Evolutionary conservation across 2,329 filamentous ascomycete species (phyloP), one percentile per base, ranked within the genome.

Genomic region (Pyrenophora graminea): DNA sequence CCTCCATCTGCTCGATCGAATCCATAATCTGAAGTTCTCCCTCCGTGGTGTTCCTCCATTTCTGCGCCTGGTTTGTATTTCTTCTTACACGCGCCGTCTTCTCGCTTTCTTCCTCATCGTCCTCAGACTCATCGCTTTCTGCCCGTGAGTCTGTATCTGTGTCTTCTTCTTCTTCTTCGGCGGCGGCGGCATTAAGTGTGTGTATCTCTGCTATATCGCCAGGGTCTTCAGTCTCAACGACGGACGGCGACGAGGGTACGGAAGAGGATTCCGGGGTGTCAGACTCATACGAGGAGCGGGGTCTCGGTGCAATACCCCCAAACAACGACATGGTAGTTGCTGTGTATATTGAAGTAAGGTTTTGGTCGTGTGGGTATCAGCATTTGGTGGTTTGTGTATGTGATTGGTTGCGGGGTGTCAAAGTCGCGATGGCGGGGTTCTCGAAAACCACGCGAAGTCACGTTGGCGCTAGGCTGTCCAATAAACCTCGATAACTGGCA

Each of bases 61-160:
- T 87, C 30, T 81, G 82, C 13, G 81, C 73, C 1, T 81, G 74
- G 1, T 91, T 90, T n/a, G 71, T 77, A 80, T 88, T 95, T 53
- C 85, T 85, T 67, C 94, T 94, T 8, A 86, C 86, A 31, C 72
- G 67, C 34, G 51, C 45, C 6, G 40, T 53, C 34, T 40, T 25
- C 3, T 59, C 50, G 3, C 56, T 40, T 3, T 55, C 52, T 3
- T 57, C 50, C 3, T 55, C 52, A 0, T 39, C 43, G 2, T 59
- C 55, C 0, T 32, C 42, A 19, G 31, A 48, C 46, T 39, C 34
- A 13, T 39, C 49, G 3, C 25, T 21, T n/a, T 56, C 62, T 9
- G 44, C 31, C 23, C 62, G 62, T 38, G 56, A 63, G 23, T 44
- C 55, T 32, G 47, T 59, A n/a, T 59, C 62, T 7, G 44, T 17